Conservation (phyloP, 75 land plant species). For the Cryptomeria japonica region DNA sequence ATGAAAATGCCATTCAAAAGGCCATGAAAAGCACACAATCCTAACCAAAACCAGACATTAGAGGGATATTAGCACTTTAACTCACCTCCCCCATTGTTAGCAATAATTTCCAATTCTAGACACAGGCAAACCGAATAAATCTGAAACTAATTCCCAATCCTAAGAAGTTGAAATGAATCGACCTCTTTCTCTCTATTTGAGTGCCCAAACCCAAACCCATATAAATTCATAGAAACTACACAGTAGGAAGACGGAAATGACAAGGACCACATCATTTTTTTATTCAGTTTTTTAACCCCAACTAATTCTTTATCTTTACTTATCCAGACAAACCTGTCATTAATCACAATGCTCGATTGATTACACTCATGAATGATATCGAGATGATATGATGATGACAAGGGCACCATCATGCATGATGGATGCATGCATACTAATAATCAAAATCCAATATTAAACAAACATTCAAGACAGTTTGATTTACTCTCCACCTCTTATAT, state of each 20-base stretch:
- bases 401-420: background rate
- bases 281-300: background rate
- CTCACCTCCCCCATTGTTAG: slow-evolving; percentile 14
- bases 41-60: background rate
- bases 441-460: background rate
- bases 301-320: slow-evolving; percentile 1
- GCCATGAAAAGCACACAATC: background rate
- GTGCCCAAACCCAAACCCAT: background rate
- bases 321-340: background rate
- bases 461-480: background rate
- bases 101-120: background rate
- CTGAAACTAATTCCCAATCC: no score
- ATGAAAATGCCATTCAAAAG: background rate
- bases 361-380: background rate
- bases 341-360: background rate
- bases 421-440: background rate
- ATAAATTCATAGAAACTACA: background rate
- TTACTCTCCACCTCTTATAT: background rate
- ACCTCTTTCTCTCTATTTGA: background rate
- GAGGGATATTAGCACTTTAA: background rate
- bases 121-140: background rate
- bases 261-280: background rate
- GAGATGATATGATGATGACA: slow-evolving; percentile 2
- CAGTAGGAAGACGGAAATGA: background rate
- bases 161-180: background rate